phyloP scores from a whole-genome alignment of 140 eudicot genomes.

The Oenanthe javanica region DNA sequence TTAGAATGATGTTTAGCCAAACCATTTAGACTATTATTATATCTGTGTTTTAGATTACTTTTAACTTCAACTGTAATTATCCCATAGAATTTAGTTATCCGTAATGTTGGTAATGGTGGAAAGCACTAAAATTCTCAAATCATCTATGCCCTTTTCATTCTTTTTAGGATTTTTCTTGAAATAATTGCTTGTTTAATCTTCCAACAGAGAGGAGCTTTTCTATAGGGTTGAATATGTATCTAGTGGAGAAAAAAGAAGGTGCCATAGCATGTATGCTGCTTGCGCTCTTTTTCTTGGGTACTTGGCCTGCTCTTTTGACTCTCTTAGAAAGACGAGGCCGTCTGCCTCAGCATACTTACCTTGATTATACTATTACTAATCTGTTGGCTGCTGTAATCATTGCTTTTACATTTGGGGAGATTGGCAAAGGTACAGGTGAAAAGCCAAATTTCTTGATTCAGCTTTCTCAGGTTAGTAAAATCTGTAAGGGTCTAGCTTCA shows the following conservation, averaged over 20 bases:
- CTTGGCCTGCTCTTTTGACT: constrained; percentile 90
- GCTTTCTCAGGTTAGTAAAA: constrained; percentile 63
- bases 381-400: constrained; percentile 77
- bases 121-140: not conserved
- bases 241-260: constrained; percentile 88
- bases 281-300: constrained; percentile 65
- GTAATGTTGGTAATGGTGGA: not conserved
- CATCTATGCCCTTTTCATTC: not conserved
- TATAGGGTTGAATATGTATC: constrained; percentile 38
- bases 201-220: not conserved
- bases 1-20: not conserved
- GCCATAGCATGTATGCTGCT: constrained; percentile 90
- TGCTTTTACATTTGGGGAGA: constrained; percentile 81
- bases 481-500: not conserved
- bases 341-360: constrained; percentile 94
- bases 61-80: not conserved
- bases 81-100: not conserved
- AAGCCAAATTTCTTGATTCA: constrained; percentile 73
- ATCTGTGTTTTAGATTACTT: not conserved
- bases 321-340: constrained; percentile 88
- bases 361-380: constrained; percentile 80
- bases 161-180: not conserved
- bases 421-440: constrained; percentile 43
- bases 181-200: not conserved
- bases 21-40: not conserved